Evolutionary conservation across 2,329 filamentous ascomycete species (phyloP).

Genomic region (Aurifilum marmelostoma): DNA sequence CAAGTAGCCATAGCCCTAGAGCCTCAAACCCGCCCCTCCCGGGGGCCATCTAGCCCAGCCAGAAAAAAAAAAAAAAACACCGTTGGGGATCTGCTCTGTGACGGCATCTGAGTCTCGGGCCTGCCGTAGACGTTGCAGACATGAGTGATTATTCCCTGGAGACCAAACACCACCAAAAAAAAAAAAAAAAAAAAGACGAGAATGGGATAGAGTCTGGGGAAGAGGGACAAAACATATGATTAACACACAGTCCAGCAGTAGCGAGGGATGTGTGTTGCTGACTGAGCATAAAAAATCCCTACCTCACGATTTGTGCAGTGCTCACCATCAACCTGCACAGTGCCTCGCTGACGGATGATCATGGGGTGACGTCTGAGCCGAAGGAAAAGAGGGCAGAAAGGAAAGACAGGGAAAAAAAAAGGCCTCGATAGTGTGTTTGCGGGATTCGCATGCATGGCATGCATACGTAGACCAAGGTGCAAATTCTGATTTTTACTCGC

Average conservation of each 20-base stretch:
- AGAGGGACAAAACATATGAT: background rate
- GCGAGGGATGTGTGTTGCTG: background rate
- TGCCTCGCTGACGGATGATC: background rate
- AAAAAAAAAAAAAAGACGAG: background rate
- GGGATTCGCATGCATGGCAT: background rate
- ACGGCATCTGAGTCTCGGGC: background rate
- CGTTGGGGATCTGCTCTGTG: background rate
- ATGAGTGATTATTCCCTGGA: constrained; percentile 1
- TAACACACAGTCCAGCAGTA: background rate
- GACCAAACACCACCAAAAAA: background rate
- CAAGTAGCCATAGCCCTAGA: background rate
- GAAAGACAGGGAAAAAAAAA: background rate
- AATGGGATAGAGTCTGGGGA: background rate
- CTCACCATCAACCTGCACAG: background rate
- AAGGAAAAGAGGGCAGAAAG: background rate
- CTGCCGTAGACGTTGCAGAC: constrained; percentile 1
- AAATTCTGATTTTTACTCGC: constrained; percentile 7
- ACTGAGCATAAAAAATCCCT: constrained; percentile 14
- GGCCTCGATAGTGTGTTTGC: background rate
- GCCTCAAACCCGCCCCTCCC: background rate
- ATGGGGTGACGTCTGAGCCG: background rate
- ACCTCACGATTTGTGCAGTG: background rate
- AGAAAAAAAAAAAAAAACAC: constrained; percentile 1
- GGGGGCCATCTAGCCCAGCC: background rate
- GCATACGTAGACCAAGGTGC: constrained; percentile 5